Evolutionary conservation across 1,139 yeast genomes (phyloP).

Genomic region (Saccharomyces hybrid): DNA sequence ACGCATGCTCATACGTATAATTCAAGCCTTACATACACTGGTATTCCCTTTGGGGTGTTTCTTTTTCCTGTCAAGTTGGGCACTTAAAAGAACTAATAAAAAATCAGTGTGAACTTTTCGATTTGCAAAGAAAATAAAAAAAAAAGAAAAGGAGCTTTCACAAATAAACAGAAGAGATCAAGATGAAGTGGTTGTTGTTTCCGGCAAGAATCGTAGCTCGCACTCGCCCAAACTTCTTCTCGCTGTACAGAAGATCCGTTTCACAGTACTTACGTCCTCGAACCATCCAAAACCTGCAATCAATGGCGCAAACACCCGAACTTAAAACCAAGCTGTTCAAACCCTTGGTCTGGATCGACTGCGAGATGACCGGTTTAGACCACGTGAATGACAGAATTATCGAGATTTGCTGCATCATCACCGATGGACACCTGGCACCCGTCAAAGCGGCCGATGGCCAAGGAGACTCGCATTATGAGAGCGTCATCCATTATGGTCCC

Average conservation of each 20-base stretch:
- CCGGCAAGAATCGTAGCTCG: not conserved
- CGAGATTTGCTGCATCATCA: slow-evolving; percentile 84
- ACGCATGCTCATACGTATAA: not conserved
- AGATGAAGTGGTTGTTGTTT: not conserved
- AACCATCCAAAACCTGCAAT: not conserved
- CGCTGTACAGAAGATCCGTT: not conserved
- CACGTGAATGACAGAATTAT: slow-evolving; percentile 67
- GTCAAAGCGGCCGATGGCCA: not conserved
- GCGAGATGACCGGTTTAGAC: slow-evolving; percentile 92
- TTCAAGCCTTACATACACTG: not conserved
- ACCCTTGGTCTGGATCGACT: slow-evolving; percentile 77
- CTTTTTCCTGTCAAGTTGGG: not conserved
- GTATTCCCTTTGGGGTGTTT: not conserved
- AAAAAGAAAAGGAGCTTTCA: not conserved
- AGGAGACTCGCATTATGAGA: slow-evolving; percentile 45
- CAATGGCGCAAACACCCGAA: not conserved
- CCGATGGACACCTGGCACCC: slow-evolving; percentile 71
- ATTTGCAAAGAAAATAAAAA: not conserved
- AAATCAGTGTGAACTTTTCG: not conserved
- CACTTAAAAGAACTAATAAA: not conserved
- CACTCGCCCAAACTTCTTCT: not conserved
- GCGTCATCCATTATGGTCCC: slow-evolving; percentile 67
- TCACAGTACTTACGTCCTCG: not conserved
- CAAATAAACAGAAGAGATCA: not conserved
- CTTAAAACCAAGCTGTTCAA: slow-evolving; percentile 13